phyloP scores from a whole-genome alignment of 164 flowering plant species.

The Piper longum region DNA sequence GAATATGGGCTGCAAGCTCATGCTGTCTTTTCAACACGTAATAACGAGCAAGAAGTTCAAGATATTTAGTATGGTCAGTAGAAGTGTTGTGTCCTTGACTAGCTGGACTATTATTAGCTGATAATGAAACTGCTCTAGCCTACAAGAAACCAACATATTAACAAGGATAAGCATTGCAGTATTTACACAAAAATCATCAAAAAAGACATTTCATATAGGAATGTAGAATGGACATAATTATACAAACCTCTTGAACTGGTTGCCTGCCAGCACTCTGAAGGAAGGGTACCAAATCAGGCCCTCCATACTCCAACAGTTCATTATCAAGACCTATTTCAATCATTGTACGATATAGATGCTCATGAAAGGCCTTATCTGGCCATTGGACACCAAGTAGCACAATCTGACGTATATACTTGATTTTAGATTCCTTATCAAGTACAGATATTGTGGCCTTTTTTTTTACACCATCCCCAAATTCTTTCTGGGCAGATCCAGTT shows the following conservation, averaged over 20 bases:
- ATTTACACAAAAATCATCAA: background rate
- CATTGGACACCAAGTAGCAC: slow-evolving; percentile 93
- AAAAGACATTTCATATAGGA: background rate
- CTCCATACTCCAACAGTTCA: slow-evolving; percentile 89
- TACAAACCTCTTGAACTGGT: slow-evolving; percentile 42
- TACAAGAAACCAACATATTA: slow-evolving; percentile 6
- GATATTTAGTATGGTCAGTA: slow-evolving; percentile 54
- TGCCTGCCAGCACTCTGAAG: slow-evolving; percentile 72
- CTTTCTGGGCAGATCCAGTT: slow-evolving; percentile 21
- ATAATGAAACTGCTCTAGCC: slow-evolving; percentile 40
- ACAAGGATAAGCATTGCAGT: slow-evolving; percentile 2
- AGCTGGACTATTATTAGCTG: slow-evolving; percentile 28
- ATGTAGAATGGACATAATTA: background rate
- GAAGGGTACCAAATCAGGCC: slow-evolving; percentile 92
- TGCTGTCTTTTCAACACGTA: slow-evolving; percentile 93
- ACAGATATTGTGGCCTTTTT: slow-evolving; percentile 25
- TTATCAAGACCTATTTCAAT: slow-evolving; percentile 85
- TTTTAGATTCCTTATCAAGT: slow-evolving; percentile 56
- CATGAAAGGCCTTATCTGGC: slow-evolving; percentile 75
- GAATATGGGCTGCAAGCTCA: slow-evolving; percentile 77
- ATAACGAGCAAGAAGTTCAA: slow-evolving; percentile 81
- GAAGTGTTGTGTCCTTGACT: slow-evolving; percentile 33
- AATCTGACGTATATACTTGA: slow-evolving; percentile 68
- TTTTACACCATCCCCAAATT: slow-evolving; percentile 53
- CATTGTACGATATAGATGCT: slow-evolving; percentile 70